phyloP scores from a whole-genome alignment of 441 rosid genomes.

The Brassica hybrid region DNA sequence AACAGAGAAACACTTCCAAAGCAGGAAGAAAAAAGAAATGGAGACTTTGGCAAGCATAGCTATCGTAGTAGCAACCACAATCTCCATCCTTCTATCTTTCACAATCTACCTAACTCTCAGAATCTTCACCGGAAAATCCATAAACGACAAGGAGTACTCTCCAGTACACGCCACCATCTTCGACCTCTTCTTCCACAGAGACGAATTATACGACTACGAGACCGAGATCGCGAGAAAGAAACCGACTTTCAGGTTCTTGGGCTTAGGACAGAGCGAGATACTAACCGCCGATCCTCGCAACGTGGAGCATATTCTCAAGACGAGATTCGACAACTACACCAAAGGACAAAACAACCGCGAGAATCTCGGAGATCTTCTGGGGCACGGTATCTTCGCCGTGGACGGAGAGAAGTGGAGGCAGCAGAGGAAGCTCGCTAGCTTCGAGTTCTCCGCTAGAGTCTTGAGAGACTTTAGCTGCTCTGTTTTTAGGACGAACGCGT shows the following conservation, averaged over 20 bases:
- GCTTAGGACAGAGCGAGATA: constrained; percentile 46
- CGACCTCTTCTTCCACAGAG: constrained; percentile 50
- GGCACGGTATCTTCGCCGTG: constrained; percentile 74
- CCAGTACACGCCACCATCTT: constrained; percentile 70
- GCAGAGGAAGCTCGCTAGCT: constrained; percentile 84
- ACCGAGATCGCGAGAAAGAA: constrained; percentile 48
- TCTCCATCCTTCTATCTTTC: constrained; percentile 32
- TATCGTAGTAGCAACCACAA: constrained; percentile 21
- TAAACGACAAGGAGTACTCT: constrained; percentile 48
- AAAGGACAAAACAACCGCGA: constrained; percentile 52
- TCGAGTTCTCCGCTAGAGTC: constrained; percentile 73
- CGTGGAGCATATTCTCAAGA: constrained; percentile 66
- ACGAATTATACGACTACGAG: constrained; percentile 63
- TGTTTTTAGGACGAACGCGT: constrained; percentile 64
- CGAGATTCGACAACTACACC: constrained; percentile 51
- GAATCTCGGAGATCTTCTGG: constrained; percentile 54
- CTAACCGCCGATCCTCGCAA: constrained; percentile 67
- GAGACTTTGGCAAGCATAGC: constrained; percentile 39
- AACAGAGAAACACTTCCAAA: neutral
- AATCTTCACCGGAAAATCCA: constrained; percentile 57
- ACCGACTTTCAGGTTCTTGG: constrained; percentile 61
- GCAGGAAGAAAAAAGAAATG: constrained; percentile 33
- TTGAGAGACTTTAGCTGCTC: constrained; percentile 73
- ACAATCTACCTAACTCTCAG: constrained; percentile 39
- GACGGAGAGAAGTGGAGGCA: constrained; percentile 86